A percentile compares a stretch with the other conserved stretches of the same genome.
Evolutionary conservation across 2,329 filamentous ascomycete genomes (phyloP).

Genomic region (Chrysosporium keratinophilum): DNA sequence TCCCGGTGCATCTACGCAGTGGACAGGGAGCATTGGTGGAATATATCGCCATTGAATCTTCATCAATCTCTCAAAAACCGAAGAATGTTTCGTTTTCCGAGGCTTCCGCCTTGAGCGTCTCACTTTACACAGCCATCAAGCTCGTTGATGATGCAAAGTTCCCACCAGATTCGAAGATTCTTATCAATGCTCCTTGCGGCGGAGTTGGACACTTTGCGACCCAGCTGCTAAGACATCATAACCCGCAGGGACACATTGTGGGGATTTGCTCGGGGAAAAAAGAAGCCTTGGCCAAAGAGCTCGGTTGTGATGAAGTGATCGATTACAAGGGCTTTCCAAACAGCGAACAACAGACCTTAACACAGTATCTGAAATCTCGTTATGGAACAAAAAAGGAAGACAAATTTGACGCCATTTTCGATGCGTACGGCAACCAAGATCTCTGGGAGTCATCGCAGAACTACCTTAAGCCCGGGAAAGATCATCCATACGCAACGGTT

Average conservation of each 20-base stretch:
- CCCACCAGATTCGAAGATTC: constrained; percentile 6
- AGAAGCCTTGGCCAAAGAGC: constrained; percentile 7
- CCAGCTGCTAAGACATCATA: constrained; percentile 8
- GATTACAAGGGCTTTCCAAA: constrained; percentile 13
- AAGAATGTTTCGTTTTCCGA: constrained; percentile 6
- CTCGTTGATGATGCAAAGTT: constrained; percentile 12
- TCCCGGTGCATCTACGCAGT: constrained; percentile 7
- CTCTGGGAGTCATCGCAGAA: constrained; percentile 10
- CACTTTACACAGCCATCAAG: constrained; percentile 10
- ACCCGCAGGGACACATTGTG: constrained; percentile 11
- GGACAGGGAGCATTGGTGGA: constrained; percentile 11
- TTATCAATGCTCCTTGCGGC: constrained; percentile 14
- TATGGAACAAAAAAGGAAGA: constrained; percentile 5
- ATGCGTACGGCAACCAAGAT: constrained; percentile 14
- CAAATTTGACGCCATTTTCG: constrained; percentile 14
- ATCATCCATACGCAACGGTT: constrained; percentile 13
- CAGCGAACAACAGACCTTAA: constrained; percentile 4
- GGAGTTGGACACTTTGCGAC: constrained; percentile 14
- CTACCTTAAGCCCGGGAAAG: constrained; percentile 12
- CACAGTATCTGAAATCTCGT: neutral
- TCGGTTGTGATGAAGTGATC: constrained; percentile 14
- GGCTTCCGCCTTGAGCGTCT: constrained; percentile 11
- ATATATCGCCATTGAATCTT: constrained; percentile 13
- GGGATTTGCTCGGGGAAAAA: constrained; percentile 13
- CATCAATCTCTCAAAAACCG: constrained; percentile 9